Evolutionary conservation across 257 asterid genomes (phyloP).

Genomic region (Rehmannia glutinosa): DNA sequence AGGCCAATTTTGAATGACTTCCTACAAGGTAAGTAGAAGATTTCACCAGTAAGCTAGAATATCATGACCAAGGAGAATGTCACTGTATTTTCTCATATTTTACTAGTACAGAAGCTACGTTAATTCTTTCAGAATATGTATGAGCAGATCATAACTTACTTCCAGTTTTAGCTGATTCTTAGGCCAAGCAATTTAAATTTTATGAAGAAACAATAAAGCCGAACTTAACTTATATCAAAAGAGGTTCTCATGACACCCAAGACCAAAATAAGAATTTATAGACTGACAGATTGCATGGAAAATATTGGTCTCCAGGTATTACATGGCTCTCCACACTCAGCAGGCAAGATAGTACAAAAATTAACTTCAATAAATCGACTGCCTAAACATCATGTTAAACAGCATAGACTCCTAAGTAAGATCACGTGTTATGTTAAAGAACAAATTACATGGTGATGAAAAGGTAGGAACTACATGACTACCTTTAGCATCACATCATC

Average conservation of each 20-base stretch:
- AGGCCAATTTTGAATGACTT: neutral
- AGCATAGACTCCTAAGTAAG: neutral
- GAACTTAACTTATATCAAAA: neutral
- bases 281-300: slow-evolving; percentile 1
- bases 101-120: neutral
- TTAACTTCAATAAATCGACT: slow-evolving; percentile 2
- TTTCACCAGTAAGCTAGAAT: neutral
- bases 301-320: neutral
- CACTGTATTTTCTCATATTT: neutral
- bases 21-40: neutral
- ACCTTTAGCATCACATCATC: slow-evolving; percentile 70
- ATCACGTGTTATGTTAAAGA: slow-evolving; percentile 3
- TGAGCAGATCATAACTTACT: slow-evolving; percentile 2
- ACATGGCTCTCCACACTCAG: slow-evolving; percentile 7
- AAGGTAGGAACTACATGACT: slow-evolving; percentile 3
- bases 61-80: neutral
- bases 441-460: slow-evolving; percentile 5
- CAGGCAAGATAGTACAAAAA: neutral
- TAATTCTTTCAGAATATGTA: slow-evolving; percentile 3
- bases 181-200: neutral
- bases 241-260: neutral
- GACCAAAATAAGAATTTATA: slow-evolving; percentile 7
- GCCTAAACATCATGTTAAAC: slow-evolving; percentile 4
- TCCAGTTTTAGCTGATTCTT: slow-evolving; percentile 2
- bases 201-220: neutral